phyloP scores from a whole-genome alignment of 73 alveolate genomes.

The Tetrahymena thermophila region DNA sequence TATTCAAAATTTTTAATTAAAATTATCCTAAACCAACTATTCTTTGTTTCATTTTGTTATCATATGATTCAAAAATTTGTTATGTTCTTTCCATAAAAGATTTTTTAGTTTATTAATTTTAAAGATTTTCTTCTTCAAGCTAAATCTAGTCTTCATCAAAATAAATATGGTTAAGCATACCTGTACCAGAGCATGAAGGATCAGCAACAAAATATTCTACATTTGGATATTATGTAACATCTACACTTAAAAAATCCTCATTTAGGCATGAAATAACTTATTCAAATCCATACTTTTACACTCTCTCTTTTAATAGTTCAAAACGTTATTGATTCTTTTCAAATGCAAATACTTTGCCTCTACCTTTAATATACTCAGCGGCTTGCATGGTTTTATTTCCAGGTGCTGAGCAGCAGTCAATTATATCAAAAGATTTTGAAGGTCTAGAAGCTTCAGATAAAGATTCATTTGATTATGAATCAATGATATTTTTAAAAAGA shows the following conservation, averaged over 20 bases:
- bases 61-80: not conserved
- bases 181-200: conserved; percentile 50
- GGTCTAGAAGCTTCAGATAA: not conserved
- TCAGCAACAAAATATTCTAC: conserved; percentile 19
- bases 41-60: not conserved
- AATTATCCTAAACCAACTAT: not conserved
- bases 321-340: conserved; percentile 31
- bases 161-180: conserved; percentile 22
- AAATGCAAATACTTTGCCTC: conserved; percentile 26
- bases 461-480: not conserved
- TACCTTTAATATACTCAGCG: conserved; percentile 13
- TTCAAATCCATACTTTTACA: conserved; percentile 2
- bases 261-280: conserved; percentile 6
- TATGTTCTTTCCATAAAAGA: not conserved
- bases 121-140: not conserved
- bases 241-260: conserved; percentile 13
- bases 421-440: conserved; percentile 3
- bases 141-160: conserved; percentile 1
- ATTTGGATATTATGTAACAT: not conserved
- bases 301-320: conserved; percentile 9
- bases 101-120: not conserved
- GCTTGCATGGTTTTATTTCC: conserved; percentile 40
- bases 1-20: conserved; percentile 12
- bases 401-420: conserved; percentile 47
- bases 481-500: conserved; percentile 9